Evolutionary conservation across 1,284 basidiomycete genomes (phyloP), one percentile per base, ranked within the genome.

Genomic region (Heterobasidion annosum): DNA sequence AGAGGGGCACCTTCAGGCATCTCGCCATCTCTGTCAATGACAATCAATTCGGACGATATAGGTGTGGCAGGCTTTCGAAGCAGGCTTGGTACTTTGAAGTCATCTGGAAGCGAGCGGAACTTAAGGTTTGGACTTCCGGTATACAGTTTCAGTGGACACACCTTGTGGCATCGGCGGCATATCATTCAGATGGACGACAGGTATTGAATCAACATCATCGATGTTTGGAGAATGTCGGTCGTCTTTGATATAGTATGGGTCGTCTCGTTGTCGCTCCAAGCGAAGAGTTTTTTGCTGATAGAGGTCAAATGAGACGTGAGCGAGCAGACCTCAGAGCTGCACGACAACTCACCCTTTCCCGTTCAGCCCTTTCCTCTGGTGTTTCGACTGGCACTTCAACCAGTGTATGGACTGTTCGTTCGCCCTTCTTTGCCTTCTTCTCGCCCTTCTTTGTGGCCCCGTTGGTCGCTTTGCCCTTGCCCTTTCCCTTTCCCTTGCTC

Each of bases 201-300:
- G 91, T 68, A 96, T 95, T 4, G 81, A 77, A 62, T 93, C 92
- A 12, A 96, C 63, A 63, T 94, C 90, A 32, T 84, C 78, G 48
- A 70, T 64, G 34, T 52, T 45, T 4, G 43, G 46, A 18, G 53
- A 44, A 42, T 57, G 49, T 34, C 78, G 71, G 58, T 67, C 70
- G 54, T 82, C 80, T 55, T 82, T 76, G 57, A 95, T 85, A 65
- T 95, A 95, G 69, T 92, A 95, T 8, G 93, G 93, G 67, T 95
- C 91, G 59, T 91, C 88, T 51, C 79, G 79, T 59, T 84, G 73
- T 61, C 85, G 80, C 57, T 87, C 90, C 50, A 84, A 68, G 44
- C 89, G 76, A 59, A 88, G 89, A 18, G 82, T 83, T 65, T 82
- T 85, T 50, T 83, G 75, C 92, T 94, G 61, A 16, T 57, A 52